phyloP scores from a whole-genome alignment of 2,329 filamentous ascomycete genomes.

The Tothia fuscella region DNA sequence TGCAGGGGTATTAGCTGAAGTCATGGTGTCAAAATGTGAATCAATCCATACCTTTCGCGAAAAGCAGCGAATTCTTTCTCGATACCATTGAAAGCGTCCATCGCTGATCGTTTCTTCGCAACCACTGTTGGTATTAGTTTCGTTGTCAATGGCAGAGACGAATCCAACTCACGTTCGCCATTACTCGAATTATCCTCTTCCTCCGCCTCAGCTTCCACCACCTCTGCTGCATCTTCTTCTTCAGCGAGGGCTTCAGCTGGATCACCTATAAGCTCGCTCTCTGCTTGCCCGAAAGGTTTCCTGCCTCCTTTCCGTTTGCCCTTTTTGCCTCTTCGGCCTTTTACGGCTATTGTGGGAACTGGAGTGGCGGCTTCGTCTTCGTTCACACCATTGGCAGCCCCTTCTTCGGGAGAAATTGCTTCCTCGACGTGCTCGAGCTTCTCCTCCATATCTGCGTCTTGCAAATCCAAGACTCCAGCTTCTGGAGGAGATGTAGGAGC shows the following conservation, averaged over 20 bases:
- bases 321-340: slow-evolving; percentile 32
- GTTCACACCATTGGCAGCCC: background rate
- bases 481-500: slow-evolving; percentile 28
- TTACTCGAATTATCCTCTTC: slow-evolving; percentile 26
- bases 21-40: background rate
- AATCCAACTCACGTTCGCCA: slow-evolving; percentile 24
- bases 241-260: slow-evolving; percentile 17
- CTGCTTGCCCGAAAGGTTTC: slow-evolving; percentile 21
- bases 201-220: slow-evolving; percentile 34
- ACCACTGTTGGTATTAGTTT: too few species aligned
- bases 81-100: slow-evolving; percentile 66
- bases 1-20: slow-evolving; percentile 24
- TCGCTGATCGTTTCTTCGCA: slow-evolving; percentile 65
- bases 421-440: slow-evolving; percentile 27
- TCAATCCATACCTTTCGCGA: slow-evolving; percentile 53
- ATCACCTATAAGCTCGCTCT: slow-evolving; percentile 17
- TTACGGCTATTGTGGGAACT: slow-evolving; percentile 22
- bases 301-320: slow-evolving; percentile 34
- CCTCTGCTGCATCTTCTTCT: slow-evolving; percentile 21
- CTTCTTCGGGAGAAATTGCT: slow-evolving; percentile 17
- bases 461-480: slow-evolving; percentile 21
- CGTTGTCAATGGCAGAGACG: too few species aligned
- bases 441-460: slow-evolving; percentile 16
- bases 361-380: slow-evolving; percentile 17
- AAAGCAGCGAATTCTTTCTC: slow-evolving; percentile 84